Evolutionary conservation across 164 flowering plant genomes (phyloP).

Genomic region (Vitis amurensis): DNA sequence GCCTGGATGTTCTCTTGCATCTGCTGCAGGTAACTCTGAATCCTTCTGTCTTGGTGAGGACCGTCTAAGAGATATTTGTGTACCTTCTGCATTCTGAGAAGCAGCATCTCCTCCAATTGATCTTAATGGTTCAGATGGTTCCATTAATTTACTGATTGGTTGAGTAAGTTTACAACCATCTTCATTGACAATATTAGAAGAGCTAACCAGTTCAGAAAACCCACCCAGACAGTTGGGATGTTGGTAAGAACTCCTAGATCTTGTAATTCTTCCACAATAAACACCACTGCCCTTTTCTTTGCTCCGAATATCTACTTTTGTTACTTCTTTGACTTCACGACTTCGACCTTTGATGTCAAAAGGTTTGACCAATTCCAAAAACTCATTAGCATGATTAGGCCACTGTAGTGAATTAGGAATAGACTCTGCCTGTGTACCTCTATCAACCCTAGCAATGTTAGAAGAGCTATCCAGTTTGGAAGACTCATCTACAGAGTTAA

Average conservation of each 20-base stretch:
- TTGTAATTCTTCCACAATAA: conserved; percentile 18
- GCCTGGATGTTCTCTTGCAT: conserved; percentile 4
- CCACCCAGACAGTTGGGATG: neutral
- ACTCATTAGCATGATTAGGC: neutral
- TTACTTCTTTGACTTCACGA: conserved; percentile 1
- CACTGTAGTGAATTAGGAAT: conserved; percentile 3
- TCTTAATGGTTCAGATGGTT: neutral
- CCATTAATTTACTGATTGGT: neutral
- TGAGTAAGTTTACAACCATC: neutral
- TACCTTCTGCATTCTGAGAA: neutral
- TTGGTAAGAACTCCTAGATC: conserved; percentile 15
- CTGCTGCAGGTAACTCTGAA: neutral
- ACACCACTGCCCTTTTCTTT: conserved; percentile 9
- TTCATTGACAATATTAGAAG: neutral
- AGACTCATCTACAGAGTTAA: conserved; percentile 3
- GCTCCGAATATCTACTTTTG: neutral
- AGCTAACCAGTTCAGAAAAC: neutral
- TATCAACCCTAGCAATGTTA: conserved; percentile 14
- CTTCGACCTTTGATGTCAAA: conserved; percentile 1
- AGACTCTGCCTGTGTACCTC: conserved; percentile 9
- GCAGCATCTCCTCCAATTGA: neutral
- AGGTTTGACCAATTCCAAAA: conserved; percentile 3
- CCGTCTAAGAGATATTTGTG: conserved; percentile 1
- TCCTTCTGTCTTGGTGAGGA: neutral
- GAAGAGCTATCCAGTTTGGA: conserved; percentile 8